Evolutionary conservation across 2,329 filamentous ascomycete genomes (phyloP), one percentile per base, ranked within the genome.

Genomic region (Pseudocercospora pini-densiflorae): DNA sequence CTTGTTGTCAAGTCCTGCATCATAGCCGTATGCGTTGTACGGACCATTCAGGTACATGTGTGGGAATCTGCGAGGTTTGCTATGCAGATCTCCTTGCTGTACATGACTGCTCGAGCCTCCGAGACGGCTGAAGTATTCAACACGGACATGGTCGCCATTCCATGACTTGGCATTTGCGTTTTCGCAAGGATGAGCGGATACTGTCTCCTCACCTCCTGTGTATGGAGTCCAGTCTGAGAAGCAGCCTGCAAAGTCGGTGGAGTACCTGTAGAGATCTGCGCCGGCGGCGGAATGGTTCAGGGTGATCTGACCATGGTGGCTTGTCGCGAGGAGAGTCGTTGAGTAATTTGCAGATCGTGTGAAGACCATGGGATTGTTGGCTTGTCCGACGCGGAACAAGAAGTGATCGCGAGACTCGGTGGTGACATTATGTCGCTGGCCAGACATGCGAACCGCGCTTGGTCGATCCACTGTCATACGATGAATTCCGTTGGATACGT

Each of bases 1-100:
- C 2, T 77, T 69, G 61, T 87, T 87, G 2, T 79, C 74, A 24
- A 89, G 72, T 1, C 88, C 88, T 19, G 82, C 81, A 72, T 90
- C 88, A 71, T 84, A 89, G 9, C 88, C 88, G 72, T 85, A 90
- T 61, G 86, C 80, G 72, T 90, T 90, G 75, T 84, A 89, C 0
- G 83, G 81, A 0, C 88, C 88, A 51, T 89, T 85, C 59, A 86
- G 83, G 71, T 85, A 88, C n/a, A 89, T 76, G 73, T 89, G 87
- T 7, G 88, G 88, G 71, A 86, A 87, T 21, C 85, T 81, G 58
- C 87, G 65, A 8, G 68, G 31, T 10, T 77, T 76, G 43, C 78
- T 77, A 49, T 76, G 77, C 19, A 82, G 71, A 74, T 90, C 88
- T 40, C 82, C 84, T 67, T 89, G 83, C 74, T 89, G 87, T 9